These are phyloP conservation scores for Epicoccum sorghinum DNA, from an alignment of 2,329 filamentous ascomycete species.

Conservation along the genomic window DNA sequence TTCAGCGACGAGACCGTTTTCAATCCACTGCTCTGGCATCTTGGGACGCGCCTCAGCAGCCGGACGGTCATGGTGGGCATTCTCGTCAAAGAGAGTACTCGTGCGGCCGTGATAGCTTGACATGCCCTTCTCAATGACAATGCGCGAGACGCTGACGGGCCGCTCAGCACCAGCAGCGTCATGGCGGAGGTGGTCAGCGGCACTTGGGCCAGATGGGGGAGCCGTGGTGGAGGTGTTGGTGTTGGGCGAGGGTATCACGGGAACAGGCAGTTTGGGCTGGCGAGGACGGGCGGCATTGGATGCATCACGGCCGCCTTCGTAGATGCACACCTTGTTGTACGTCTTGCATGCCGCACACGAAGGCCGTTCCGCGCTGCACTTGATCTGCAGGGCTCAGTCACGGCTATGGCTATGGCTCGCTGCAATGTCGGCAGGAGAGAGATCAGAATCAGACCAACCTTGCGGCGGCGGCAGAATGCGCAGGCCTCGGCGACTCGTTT, in stretches of 20 bases:
- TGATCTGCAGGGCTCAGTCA: slow-evolving; percentile 45
- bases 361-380: slow-evolving; percentile 56
- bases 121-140: slow-evolving; percentile 47
- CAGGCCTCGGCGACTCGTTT: slow-evolving; percentile 42
- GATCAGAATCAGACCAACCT: slow-evolving; percentile 27
- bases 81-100: slow-evolving; percentile 56
- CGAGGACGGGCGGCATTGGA: slow-evolving; percentile 25
- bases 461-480: slow-evolving; percentile 47
- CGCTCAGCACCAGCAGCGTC: neutral
- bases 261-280: neutral
- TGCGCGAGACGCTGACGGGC: slow-evolving; percentile 39
- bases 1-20: slow-evolving; percentile 55
- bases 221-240: neutral
- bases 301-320: slow-evolving; percentile 30
- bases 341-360: slow-evolving; percentile 55
- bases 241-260: neutral
- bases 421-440: neutral
- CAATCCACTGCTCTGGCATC: slow-evolving; percentile 49
- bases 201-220: neutral
- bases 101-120: slow-evolving; percentile 59
- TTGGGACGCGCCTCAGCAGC: slow-evolving; percentile 21
- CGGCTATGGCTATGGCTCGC: neutral
- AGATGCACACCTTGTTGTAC: slow-evolving; percentile 53
- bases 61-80: slow-evolving; percentile 20
- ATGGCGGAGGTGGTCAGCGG: neutral